Conservation (phyloP, 768 basidiomycete species). For the Pleurotus salmoneostramineus region DNA sequence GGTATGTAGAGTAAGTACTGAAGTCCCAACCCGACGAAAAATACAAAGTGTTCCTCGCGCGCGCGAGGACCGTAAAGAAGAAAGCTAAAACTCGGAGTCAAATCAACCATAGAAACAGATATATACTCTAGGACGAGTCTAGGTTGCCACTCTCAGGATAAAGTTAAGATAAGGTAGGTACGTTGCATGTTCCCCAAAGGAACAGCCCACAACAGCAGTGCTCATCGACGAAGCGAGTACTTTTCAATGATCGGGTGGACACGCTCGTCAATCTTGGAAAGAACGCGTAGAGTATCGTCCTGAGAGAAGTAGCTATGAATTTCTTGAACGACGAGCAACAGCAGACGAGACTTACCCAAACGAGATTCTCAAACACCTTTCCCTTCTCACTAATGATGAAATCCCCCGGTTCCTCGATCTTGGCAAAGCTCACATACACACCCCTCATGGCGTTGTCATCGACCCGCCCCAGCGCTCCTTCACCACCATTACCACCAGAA, state of each 20-base stretch:
- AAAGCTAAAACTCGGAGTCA: no score
- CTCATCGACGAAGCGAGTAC: constrained; percentile 7
- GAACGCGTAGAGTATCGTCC: constrained; percentile 17
- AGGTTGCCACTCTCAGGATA: no score
- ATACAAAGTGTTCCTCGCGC: no score
- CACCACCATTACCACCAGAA: not conserved
- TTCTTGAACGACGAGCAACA: no score
- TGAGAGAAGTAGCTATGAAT: not conserved
- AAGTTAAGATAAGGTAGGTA: no score
- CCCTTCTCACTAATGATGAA: constrained; percentile 28
- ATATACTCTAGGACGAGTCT: no score
- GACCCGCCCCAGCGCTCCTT: constrained; percentile 7
- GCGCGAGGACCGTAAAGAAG: no score
- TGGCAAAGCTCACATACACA: constrained; percentile 19
- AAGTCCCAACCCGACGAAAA: no score
- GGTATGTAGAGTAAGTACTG: no score
- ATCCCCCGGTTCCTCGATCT: constrained; percentile 28
- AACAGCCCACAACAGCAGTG: no score
- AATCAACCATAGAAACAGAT: no score
- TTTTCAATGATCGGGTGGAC: constrained; percentile 13
- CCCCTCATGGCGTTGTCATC: constrained; percentile 24
- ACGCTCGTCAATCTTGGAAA: constrained; percentile 14
- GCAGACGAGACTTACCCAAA: constrained; percentile 27
- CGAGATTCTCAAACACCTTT: constrained; percentile 18
- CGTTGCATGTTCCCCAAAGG: no score